These are phyloP conservation scores for Trametes coccinea DNA, from an alignment of 768 basidiomycete genomes.

Conservation along the genomic window DNA sequence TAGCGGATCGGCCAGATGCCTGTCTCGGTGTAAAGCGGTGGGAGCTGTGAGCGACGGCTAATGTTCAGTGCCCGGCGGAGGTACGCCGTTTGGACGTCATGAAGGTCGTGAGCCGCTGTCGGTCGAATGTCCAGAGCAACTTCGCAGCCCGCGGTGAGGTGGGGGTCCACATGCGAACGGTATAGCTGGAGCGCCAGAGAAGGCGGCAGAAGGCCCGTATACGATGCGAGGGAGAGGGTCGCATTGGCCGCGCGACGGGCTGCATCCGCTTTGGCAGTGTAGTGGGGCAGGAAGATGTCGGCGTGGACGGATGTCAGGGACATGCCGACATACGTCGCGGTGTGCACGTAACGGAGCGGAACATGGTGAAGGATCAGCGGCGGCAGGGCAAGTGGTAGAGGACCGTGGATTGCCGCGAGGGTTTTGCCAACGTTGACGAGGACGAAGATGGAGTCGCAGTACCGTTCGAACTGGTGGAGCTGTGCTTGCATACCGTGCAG, in stretches of 20 bases:
- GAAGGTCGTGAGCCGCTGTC: background rate
- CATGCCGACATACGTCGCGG: background rate
- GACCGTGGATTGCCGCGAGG: background rate
- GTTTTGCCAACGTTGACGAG: background rate
- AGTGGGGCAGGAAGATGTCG: slow-evolving; percentile 6
- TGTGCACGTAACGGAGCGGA: background rate
- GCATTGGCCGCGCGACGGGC: background rate
- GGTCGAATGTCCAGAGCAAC: background rate
- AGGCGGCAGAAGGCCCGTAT: background rate
- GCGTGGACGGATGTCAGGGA: background rate
- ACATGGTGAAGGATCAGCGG: too few species aligned
- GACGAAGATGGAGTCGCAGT: background rate
- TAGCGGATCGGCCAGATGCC: too few species aligned
- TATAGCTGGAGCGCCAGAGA: background rate
- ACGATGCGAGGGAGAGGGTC: background rate
- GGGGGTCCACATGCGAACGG: slow-evolving; percentile 9
- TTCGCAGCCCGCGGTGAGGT: slow-evolving; percentile 1
- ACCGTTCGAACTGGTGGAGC: background rate
- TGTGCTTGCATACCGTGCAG: background rate
- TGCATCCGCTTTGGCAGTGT: background rate
- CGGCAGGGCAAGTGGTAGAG: background rate
- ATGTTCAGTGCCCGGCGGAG: slow-evolving; percentile 29
- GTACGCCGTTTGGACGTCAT: slow-evolving; percentile 25
- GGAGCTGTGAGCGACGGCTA: too few species aligned
- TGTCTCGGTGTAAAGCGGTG: too few species aligned